A percentile compares a stretch with the other conserved stretches of the same genome.
Conservation (phyloP, 768 basidiomycete species). For the Agrocybe praecox region DNA sequence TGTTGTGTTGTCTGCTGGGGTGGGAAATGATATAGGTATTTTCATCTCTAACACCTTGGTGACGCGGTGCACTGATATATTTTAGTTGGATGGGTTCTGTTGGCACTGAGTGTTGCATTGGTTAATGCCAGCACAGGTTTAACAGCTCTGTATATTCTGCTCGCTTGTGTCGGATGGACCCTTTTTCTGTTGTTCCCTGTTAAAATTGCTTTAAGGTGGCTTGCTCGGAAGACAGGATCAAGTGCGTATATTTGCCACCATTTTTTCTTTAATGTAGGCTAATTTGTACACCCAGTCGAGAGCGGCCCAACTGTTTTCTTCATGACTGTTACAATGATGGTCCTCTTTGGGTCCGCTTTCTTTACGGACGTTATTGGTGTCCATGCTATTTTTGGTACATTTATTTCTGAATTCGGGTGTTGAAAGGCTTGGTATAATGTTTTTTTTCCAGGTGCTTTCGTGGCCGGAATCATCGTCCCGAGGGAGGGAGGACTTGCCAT, state of each 20-base stretch:
- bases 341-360: constrained; percentile 87
- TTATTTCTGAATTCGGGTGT: not conserved
- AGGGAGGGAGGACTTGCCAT: constrained; percentile 87
- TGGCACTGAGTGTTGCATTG: constrained; percentile 90
- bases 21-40: constrained; percentile 78
- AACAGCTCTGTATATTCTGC: constrained; percentile 83
- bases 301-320: constrained; percentile 86
- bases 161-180: constrained; percentile 80
- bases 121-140: constrained; percentile 87
- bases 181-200: constrained; percentile 74
- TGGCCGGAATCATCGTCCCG: constrained; percentile 82
- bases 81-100: constrained; percentile 78
- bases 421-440: not conserved
- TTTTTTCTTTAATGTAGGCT: not conserved
- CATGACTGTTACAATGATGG: constrained; percentile 82
- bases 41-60: not conserved
- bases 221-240: constrained; percentile 79
- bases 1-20: constrained; percentile 90
- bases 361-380: constrained; percentile 94
- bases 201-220: constrained; percentile 62
- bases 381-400: constrained; percentile 83
- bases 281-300: constrained; percentile 41
- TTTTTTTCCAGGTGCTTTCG: constrained; percentile 63
- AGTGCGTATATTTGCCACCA: constrained; percentile 33
- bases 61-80: not conserved